These are phyloP conservation scores for Cocos nucifera DNA, from an alignment of 176 grass and related monocot species.

Conservation along the genomic window DNA sequence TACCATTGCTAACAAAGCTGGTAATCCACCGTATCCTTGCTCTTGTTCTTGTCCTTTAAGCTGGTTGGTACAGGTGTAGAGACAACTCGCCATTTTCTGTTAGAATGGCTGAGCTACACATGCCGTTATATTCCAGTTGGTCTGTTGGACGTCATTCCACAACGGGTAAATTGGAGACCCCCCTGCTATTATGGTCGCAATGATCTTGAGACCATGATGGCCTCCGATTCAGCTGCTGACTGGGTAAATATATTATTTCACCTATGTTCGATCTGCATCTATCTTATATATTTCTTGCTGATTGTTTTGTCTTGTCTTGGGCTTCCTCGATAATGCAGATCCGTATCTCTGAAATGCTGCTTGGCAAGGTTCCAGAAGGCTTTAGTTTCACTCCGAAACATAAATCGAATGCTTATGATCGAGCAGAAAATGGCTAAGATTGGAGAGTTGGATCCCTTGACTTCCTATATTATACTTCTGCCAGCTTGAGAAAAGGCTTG, in stretches of 20 bases:
- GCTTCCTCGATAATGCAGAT: slow-evolving; percentile 29
- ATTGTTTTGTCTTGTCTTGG: neutral
- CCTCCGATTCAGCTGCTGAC: slow-evolving; percentile 86
- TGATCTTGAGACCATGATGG: slow-evolving; percentile 93
- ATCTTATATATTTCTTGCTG: neutral
- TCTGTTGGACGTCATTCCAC: slow-evolving; percentile 69
- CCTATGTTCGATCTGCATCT: neutral
- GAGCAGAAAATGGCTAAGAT: slow-evolving; percentile 75
- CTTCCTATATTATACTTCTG: no score
- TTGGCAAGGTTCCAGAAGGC: slow-evolving; percentile 81
- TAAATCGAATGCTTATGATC: slow-evolving; percentile 87
- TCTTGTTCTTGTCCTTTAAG: neutral
- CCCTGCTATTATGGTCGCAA: slow-evolving; percentile 71
- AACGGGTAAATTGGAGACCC: slow-evolving; percentile 76
- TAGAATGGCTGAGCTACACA: slow-evolving; percentile 90
- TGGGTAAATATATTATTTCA: slow-evolving; percentile 39
- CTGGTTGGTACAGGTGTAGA: slow-evolving; percentile 49
- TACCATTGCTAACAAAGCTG: no score
- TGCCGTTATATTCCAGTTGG: slow-evolving; percentile 75
- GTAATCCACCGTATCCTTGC: no score
- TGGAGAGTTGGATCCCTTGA: neutral
- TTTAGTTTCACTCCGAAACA: slow-evolving; percentile 84
- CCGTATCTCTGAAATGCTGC: slow-evolving; percentile 85
- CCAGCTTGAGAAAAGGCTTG: no score
- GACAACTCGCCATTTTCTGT: slow-evolving; percentile 80